phyloP scores from a whole-genome alignment of 768 basidiomycete genomes.

The Asterophora parasitica region DNA sequence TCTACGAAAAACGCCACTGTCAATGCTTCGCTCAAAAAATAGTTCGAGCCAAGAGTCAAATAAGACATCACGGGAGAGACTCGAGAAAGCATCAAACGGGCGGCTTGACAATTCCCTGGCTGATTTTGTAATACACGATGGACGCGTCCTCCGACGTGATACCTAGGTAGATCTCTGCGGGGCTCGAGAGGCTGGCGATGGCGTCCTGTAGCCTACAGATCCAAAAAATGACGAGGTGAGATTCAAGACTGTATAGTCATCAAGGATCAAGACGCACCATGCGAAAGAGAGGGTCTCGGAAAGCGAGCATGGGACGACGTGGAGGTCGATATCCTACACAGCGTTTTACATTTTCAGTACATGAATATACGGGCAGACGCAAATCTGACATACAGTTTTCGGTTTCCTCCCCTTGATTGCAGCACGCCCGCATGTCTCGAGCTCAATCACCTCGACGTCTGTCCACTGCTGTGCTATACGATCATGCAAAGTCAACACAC shows the following conservation, averaged over 20 bases:
- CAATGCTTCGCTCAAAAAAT: no score
- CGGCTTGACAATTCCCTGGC: conserved; percentile 73
- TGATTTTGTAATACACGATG: conserved; percentile 81
- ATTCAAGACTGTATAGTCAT: background rate
- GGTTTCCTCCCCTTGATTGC: conserved; percentile 57
- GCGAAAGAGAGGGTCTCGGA: conserved; percentile 60
- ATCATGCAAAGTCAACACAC: background rate
- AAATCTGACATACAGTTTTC: conserved; percentile 36
- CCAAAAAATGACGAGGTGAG: background rate
- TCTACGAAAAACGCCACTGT: no score
- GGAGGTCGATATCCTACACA: conserved; percentile 36
- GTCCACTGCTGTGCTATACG: conserved; percentile 67
- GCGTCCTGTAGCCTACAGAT: conserved; percentile 50
- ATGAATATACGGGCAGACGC: conserved; percentile 1
- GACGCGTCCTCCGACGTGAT: conserved; percentile 77
- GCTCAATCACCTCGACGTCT: conserved; percentile 57
- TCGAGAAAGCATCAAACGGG: conserved; percentile 38
- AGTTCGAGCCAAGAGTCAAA: no score
- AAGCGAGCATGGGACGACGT: conserved; percentile 65
- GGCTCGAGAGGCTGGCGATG: conserved; percentile 45
- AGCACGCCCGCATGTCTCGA: conserved; percentile 47
- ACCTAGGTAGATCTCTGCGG: conserved; percentile 56
- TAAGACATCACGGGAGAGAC: background rate
- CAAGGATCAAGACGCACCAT: conserved; percentile 39
- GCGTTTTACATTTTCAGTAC: background rate